A percentile compares a stretch with the other conserved stretches of the same genome.
phyloP scores from a whole-genome alignment of 345 rosid genomes.

The Nephelium lappaceum region DNA sequence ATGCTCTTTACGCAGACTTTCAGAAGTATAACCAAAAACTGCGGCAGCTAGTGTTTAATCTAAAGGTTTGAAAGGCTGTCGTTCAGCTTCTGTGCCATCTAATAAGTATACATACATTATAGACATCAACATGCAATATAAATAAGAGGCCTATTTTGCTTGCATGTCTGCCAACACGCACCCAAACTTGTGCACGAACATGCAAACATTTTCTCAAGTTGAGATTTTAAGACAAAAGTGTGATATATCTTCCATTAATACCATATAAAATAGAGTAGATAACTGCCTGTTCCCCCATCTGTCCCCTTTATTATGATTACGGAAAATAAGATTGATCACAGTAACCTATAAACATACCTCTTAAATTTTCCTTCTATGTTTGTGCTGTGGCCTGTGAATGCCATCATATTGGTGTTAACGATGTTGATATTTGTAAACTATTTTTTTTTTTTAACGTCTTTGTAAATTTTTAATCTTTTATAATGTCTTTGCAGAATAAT shows the following conservation, averaged over 20 bases:
- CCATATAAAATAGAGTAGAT: not conserved
- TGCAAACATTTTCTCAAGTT: not conserved
- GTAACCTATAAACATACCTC: not conserved
- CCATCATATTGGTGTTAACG: slow-evolving; percentile 1
- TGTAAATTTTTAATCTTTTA: not conserved
- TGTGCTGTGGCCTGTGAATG: not conserved
- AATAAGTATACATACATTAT: not conserved
- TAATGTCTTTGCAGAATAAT: slow-evolving; percentile 45
- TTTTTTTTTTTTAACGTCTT: too few species aligned
- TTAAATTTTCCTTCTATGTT: too few species aligned
- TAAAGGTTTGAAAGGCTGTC: slow-evolving; percentile 57
- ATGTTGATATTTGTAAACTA: not conserved
- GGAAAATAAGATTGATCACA: not conserved
- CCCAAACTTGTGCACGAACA: not conserved
- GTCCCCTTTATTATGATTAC: not conserved
- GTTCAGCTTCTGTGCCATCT: not conserved
- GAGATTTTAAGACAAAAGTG: not conserved
- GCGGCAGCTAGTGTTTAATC: slow-evolving; percentile 83
- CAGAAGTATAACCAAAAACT: slow-evolving; percentile 90
- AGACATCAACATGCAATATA: not conserved
- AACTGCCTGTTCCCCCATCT: not conserved
- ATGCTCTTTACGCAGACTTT: slow-evolving; percentile 65
- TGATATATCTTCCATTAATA: not conserved
- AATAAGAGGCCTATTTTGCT: not conserved
- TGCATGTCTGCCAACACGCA: not conserved